A percentile compares a stretch with the other conserved stretches of the same genome.
phyloP scores from a whole-genome alignment of 306 rosid genomes.

The Rosa multiflora region DNA sequence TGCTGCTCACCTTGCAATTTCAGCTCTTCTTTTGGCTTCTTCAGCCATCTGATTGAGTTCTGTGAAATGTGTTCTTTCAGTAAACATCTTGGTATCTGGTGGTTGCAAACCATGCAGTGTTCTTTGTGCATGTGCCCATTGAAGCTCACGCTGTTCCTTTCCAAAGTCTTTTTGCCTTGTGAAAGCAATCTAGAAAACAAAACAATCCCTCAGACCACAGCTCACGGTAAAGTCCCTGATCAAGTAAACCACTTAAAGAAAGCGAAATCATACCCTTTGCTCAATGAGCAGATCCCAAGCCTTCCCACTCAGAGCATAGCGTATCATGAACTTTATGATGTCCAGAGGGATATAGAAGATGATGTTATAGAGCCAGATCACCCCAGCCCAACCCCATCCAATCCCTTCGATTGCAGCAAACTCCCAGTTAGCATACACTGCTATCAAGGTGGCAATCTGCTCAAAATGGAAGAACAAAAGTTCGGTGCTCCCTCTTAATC shows the following conservation, averaged over 20 bases:
- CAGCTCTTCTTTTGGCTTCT: constrained; percentile 98
- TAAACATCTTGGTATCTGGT: constrained; percentile 81
- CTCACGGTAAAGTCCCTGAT: constrained; percentile 14
- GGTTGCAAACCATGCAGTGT: constrained; percentile 89
- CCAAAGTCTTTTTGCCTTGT: constrained; percentile 99
- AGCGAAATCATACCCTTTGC: constrained; percentile 67
- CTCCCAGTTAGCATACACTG: constrained; percentile 90
- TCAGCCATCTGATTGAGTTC: constrained; percentile 98
- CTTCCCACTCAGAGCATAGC: constrained; percentile 86
- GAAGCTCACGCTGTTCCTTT: constrained; percentile 95
- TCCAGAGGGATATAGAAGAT: constrained; percentile 91
- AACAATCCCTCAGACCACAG: constrained; percentile 22
- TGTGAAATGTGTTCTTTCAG: constrained; percentile 68
- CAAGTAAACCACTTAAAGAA: constrained; percentile 8
- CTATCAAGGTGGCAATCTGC: constrained; percentile 94
- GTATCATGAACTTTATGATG: constrained; percentile 73
- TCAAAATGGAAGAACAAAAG: constrained; percentile 19
- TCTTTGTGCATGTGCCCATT: constrained; percentile 99
- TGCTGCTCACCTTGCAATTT: constrained; percentile 72
- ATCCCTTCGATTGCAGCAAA: constrained; percentile 97
- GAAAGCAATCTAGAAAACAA: constrained; percentile 75
- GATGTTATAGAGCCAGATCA: constrained; percentile 88
- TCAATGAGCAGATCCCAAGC: constrained; percentile 99
- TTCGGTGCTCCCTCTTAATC: constrained; percentile 10
- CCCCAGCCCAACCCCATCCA: constrained; percentile 99